Conservation (phyloP, 352 stramenopile genomes). For the Phytophthora crassamura region DNA sequence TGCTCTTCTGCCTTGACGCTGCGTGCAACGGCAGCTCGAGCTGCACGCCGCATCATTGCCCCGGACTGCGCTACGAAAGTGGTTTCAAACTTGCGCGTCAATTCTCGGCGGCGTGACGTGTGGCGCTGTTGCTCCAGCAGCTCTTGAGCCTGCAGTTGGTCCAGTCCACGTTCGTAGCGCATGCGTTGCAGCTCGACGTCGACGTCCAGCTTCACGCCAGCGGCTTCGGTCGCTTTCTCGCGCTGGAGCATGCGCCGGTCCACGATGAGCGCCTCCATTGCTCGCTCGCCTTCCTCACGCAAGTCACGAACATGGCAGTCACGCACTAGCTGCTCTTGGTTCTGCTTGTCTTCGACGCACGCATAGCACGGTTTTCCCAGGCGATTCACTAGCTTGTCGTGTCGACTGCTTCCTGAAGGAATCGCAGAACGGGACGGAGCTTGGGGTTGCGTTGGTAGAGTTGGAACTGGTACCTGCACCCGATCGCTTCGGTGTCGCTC, state of each 20-base stretch:
- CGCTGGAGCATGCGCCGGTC: constrained; percentile 73
- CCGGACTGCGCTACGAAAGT: constrained; percentile 65
- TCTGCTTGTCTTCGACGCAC: constrained; percentile 46
- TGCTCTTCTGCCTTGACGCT: constrained; percentile 41
- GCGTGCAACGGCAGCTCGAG: constrained; percentile 47
- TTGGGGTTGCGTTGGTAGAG: constrained; percentile 5
- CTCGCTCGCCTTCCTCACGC: constrained; percentile 69
- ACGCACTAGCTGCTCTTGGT: constrained; percentile 48
- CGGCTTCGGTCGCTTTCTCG: constrained; percentile 62
- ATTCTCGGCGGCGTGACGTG: constrained; percentile 39
- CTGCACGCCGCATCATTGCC: constrained; percentile 70
- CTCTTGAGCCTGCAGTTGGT: constrained; percentile 50
- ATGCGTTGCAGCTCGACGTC: constrained; percentile 74
- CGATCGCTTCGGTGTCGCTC: constrained; percentile 23
- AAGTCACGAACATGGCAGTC: constrained; percentile 62
- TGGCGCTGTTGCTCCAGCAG: constrained; percentile 61
- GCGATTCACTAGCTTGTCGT: constrained; percentile 62
- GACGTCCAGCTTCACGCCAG: constrained; percentile 66
- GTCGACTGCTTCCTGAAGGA: constrained; percentile 48
- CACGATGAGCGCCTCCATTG: constrained; percentile 69
- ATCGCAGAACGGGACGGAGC: constrained; percentile 2
- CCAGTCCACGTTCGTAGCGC: constrained; percentile 61
- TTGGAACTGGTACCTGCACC: constrained; percentile 1
- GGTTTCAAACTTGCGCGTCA: constrained; percentile 61
- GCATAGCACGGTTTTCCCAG: constrained; percentile 45